Evolutionary conservation across 2,329 filamentous ascomycete species (phyloP), one percentile per base, ranked within the genome.

Genomic region (Penicillium polonicum): DNA sequence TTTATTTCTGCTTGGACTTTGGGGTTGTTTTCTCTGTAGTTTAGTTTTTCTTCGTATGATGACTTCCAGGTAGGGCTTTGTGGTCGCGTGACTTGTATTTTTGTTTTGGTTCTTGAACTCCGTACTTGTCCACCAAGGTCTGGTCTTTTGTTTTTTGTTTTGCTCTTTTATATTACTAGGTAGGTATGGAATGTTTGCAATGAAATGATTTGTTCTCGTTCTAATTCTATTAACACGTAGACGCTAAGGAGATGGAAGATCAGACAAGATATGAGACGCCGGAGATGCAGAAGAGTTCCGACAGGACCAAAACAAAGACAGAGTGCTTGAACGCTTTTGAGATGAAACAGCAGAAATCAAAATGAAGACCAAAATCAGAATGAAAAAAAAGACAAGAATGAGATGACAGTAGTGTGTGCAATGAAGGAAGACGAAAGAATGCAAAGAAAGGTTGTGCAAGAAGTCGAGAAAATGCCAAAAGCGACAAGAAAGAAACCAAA

Each of bases 281-380:
- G 27, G n/a, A 48, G 48, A 48, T 52, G 46, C 42, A 23, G 31
- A 41, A 21, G 19, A 2, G 21, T 53, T 27, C 35, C 9, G 15
- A 48, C 33, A 50, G 17, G 19, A 38, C n/a, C 13, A n/a, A 38
- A 35, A 55, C 31, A 46, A 46, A 44, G 23, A 19, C n/a, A 48
- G 17, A 29, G 19, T 46, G 55, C 50, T 51, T 39, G 46, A 60
- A 55, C 55, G 55, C 58, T 57, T 53, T 53, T 45, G 15, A 31
- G 8, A 21, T 7, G 31, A 52, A 31, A 35, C 3, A 48, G 36
- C 12, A 56, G 21, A 21, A 36, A 44, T 38, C 19, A 51, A 48
- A 25, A 44, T 17, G 27, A 41, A 50, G 3, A 53, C 42, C 31
- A 42, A n/a, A 29, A 36, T 46, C 4, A 15, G n/a, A 19, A 51